Evolutionary conservation across 805 yeast species (phyloP), one percentile per base, ranked within the genome.

Genomic region (Candida corydali): DNA sequence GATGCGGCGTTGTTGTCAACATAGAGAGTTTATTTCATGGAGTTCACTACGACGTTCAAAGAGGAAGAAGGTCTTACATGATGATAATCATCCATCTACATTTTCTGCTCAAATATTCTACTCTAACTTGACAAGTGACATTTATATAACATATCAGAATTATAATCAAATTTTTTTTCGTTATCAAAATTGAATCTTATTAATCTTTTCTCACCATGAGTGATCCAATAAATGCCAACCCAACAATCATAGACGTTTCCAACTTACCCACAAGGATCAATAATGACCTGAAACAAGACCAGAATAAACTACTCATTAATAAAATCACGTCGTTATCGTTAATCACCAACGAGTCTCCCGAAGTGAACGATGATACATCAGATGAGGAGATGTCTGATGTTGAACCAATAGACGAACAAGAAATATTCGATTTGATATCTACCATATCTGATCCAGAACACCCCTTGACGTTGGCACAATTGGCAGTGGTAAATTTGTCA

Each of bases 371-470:
- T 28, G 47, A 36, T n/a, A 44, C 52, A 5, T 30, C 39, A 17
- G 39, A 40, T 12, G 54, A 46, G n/a, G 40, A 39, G 8, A 60
- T 48, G 12, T 63, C 51, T 1, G 69, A 64, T 5, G 70, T 56
- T 23, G 93, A 86, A 26, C 75, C 75, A 7, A 77, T 91, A 26
- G 98, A 91, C 54, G 60, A 88, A 2, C 97, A 91, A 55, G 98
- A 91, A 54, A 80, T 91, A 5, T 88, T 78, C 49, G 96, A 89
- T 55, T 65, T 91, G 32, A 86, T 86, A 2, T 78, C 96, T 5
- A 75, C 82, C 20, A 86, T 88, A 9, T 83, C 94, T 0, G 99
- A 93, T 56, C 99, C 99, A 1, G 99, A 93, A 54, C 99, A 93
- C 57, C 99, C 99, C 0, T 67, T 93, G 29, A 83, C 96, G 0